Evolutionary conservation across 495 filamentous ascomycete species (phyloP).

Genomic region (Lentithecium fluviatile): DNA sequence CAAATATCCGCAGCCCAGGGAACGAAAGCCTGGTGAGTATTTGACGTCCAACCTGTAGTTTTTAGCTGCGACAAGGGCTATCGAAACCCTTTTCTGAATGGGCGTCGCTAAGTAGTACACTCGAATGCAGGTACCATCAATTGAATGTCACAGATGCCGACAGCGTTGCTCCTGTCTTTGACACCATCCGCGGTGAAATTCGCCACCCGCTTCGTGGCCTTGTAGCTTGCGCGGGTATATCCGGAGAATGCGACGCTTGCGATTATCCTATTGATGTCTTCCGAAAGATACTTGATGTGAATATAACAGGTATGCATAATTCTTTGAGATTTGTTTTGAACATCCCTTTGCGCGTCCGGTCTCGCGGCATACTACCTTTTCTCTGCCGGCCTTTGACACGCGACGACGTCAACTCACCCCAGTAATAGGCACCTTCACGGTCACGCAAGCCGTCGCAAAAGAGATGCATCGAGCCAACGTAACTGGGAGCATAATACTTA

Average conservation of each 20-base stretch:
- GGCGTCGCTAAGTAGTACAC: no score
- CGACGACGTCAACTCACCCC: no score
- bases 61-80: no score
- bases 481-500: constrained; percentile 31
- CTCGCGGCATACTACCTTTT: no score
- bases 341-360: no score
- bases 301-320: constrained; percentile 23
- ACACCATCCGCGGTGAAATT: neutral
- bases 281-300: constrained; percentile 26
- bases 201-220: constrained; percentile 22
- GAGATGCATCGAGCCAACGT: constrained; percentile 18
- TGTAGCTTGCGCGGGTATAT: constrained; percentile 25
- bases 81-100: no score
- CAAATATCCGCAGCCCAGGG: neutral
- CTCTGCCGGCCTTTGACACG: no score
- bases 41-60: no score
- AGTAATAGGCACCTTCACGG: no score
- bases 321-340: no score
- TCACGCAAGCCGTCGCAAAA: constrained; percentile 18
- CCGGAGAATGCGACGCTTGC: constrained; percentile 1
- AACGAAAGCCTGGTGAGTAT: neutral
- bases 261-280: constrained; percentile 15
- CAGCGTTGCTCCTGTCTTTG: neutral
- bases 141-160: neutral
- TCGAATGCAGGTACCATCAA: no score